Conservation (phyloP, 164 flowering plant genomes). For the Malania oleifera region DNA sequence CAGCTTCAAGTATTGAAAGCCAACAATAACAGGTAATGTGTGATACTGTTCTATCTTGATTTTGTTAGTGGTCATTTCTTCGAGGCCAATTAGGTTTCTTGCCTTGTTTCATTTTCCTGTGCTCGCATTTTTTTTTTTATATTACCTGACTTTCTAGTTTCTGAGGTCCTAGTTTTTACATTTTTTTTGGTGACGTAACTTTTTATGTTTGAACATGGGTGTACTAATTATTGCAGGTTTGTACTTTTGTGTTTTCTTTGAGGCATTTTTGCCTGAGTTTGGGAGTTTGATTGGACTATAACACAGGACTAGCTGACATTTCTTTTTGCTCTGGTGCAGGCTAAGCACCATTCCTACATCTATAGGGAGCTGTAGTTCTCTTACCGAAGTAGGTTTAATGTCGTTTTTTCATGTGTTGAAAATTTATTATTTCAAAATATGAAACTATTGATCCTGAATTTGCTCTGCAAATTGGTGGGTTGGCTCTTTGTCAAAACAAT, state of each 20-base stretch:
- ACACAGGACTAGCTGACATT: not conserved
- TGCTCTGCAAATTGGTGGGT: not conserved
- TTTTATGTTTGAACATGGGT: not conserved
- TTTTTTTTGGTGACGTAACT: no score
- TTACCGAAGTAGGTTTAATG: constrained; percentile 37
- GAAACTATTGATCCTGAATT: no score
- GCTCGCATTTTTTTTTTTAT: no score
- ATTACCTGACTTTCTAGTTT: no score
- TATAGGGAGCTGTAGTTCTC: constrained; percentile 46
- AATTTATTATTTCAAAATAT: not conserved
- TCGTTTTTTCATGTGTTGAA: not conserved
- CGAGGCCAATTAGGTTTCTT: not conserved
- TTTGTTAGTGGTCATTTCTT: no score
- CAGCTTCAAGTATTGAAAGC: constrained; percentile 61
- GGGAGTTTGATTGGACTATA: not conserved
- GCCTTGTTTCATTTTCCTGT: not conserved
- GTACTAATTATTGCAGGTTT: not conserved
- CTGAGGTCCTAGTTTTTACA: not conserved
- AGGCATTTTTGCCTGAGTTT: not conserved
- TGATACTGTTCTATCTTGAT: no score
- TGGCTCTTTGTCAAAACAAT: not conserved
- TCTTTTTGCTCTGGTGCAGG: constrained; percentile 22
- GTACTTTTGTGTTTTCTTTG: not conserved
- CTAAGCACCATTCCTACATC: constrained; percentile 29
- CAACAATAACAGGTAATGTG: constrained; percentile 62